Conservation (phyloP, 2,329 filamentous ascomycete genomes). For the Fusarium lateritium region DNA sequence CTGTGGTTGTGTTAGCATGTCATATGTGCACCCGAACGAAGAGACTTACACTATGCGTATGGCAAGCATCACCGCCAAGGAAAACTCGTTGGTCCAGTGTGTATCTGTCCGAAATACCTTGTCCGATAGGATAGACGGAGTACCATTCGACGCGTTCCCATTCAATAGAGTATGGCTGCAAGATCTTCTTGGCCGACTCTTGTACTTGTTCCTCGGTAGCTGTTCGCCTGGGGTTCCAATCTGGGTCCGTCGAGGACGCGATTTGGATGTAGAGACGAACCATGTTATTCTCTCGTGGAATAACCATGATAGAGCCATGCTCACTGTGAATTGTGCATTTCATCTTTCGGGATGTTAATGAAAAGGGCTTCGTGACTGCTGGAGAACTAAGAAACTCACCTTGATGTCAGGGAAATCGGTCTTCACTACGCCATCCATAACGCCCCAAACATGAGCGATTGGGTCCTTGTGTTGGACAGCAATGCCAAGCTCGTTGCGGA, state of each 20-base stretch:
- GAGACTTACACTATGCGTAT: constrained; percentile 78
- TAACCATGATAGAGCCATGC: constrained; percentile 84
- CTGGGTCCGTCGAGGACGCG: constrained; percentile 71
- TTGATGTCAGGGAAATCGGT: constrained; percentile 86
- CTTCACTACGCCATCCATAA: constrained; percentile 80
- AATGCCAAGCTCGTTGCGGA: constrained; percentile 77
- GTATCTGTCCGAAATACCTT: constrained; percentile 78
- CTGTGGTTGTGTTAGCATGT: constrained; percentile 58
- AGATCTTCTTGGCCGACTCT: constrained; percentile 73
- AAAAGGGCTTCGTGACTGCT: not conserved
- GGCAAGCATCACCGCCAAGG: constrained; percentile 82
- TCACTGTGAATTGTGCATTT: constrained; percentile 83
- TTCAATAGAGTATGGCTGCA: constrained; percentile 76
- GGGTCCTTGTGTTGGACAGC: constrained; percentile 80
- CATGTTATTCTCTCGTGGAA: constrained; percentile 78
- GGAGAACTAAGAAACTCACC: constrained; percentile 54
- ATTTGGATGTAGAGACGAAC: constrained; percentile 81
- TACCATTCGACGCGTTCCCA: constrained; percentile 81
- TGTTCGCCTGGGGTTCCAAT: constrained; percentile 74
- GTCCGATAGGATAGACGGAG: constrained; percentile 82
- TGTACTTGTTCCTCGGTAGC: constrained; percentile 76
- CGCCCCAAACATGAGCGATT: constrained; percentile 80
- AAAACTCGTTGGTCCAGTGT: constrained; percentile 79
- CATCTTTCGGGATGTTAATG: constrained; percentile 69
- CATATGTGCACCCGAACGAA: constrained; percentile 52